Evolutionary conservation across 2,329 filamentous ascomycete species (phyloP).

Genomic region (Hortaea werneckii): DNA sequence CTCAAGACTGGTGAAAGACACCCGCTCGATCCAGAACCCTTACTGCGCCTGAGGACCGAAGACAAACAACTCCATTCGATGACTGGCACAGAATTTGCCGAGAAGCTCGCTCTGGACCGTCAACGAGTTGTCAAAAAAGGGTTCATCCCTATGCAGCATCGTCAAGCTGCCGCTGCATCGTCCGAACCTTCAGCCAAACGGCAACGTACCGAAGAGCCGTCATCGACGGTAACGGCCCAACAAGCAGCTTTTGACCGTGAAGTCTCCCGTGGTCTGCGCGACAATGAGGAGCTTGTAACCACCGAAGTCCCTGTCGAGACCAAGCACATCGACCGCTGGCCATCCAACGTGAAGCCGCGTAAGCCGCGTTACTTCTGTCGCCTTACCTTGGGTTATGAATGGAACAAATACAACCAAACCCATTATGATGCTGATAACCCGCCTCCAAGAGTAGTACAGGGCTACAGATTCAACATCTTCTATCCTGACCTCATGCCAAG

Average conservation of each 20-base stretch:
- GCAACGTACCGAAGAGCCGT: conserved; percentile 12
- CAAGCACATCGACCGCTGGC: conserved; percentile 61
- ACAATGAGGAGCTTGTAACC: conserved; percentile 92
- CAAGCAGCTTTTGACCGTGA: conserved; percentile 55
- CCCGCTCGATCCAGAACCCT: conserved; percentile 53
- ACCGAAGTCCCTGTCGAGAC: conserved; percentile 71
- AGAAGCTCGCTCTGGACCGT: conserved; percentile 48
- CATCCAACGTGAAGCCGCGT: conserved; percentile 72
- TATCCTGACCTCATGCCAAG: conserved; percentile 93
- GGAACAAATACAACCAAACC: conserved; percentile 99
- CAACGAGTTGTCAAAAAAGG: conserved; percentile 54
- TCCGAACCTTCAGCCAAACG: conserved; percentile 14
- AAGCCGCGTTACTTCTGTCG: conserved; percentile 97
- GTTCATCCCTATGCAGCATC: conserved; percentile 45
- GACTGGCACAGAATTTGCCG: conserved; percentile 49
- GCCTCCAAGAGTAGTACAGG: conserved; percentile 93
- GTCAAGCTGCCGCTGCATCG: background rate
- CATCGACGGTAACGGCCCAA: conserved; percentile 1
- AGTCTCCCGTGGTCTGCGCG: conserved; percentile 77
- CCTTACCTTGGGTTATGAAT: conserved; percentile 98
- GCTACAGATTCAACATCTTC: conserved; percentile 99
- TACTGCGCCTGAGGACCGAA: conserved; percentile 52
- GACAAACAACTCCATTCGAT: conserved; percentile 51
- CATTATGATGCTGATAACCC: conserved; percentile 99
- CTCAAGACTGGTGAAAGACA: conserved; percentile 9